Conservation (phyloP, 164 flowering plant genomes). For the Tinospora cordifolia region DNA sequence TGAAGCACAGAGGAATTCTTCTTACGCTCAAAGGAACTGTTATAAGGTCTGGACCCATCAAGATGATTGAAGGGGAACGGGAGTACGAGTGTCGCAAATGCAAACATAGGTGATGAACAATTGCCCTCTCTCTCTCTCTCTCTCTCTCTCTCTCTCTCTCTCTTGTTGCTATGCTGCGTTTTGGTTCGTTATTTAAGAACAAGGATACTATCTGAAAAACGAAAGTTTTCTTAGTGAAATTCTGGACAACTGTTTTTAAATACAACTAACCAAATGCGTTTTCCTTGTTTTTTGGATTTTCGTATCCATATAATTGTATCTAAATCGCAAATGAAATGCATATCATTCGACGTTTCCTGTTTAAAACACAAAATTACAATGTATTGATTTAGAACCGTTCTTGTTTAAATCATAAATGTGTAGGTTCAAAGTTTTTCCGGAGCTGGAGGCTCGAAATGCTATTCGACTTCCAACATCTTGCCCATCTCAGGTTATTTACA, state of each 20-base stretch:
- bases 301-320: too few species aligned
- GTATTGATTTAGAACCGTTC: neutral
- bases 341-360: neutral
- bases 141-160: neutral
- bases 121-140: neutral
- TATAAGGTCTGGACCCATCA: conserved; percentile 72
- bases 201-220: too few species aligned
- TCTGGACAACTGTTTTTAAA: too few species aligned
- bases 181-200: too few species aligned
- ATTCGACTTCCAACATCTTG: conserved; percentile 56
- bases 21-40: conserved; percentile 91
- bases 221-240: too few species aligned
- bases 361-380: too few species aligned
- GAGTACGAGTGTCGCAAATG: conserved; percentile 66
- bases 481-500: conserved; percentile 51
- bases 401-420: conserved; percentile 3
- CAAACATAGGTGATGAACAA: conserved; percentile 44
- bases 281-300: too few species aligned
- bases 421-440: conserved; percentile 77
- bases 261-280: too few species aligned
- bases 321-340: too few species aligned
- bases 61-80: conserved; percentile 94
- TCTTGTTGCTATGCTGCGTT: too few species aligned
- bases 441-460: conserved; percentile 79
- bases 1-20: conserved; percentile 79